phyloP scores from a whole-genome alignment of 2,329 filamentous ascomycete genomes.

The Hypomyces rosellus region DNA sequence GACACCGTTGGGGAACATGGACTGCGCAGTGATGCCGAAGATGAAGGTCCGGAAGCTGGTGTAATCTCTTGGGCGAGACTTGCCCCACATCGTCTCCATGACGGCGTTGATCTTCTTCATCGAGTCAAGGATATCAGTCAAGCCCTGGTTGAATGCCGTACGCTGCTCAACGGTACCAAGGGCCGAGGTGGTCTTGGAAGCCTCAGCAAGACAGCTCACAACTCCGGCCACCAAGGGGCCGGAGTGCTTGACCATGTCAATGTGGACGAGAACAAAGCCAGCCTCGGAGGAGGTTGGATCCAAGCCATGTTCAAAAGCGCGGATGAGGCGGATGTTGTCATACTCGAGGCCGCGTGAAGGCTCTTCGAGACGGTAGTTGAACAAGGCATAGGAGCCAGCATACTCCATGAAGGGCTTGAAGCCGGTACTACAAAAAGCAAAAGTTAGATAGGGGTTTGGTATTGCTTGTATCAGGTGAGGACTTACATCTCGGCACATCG shows the following conservation, averaged over 20 bases:
- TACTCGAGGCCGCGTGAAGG: conserved; percentile 52
- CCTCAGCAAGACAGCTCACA: conserved; percentile 58
- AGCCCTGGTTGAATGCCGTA: conserved; percentile 55
- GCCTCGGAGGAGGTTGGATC: conserved; percentile 85
- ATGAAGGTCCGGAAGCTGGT: conserved; percentile 93
- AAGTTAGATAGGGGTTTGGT: too few species aligned
- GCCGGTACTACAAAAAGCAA: conserved; percentile 41
- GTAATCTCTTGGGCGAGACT: conserved; percentile 78
- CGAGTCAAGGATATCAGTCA: conserved; percentile 54
- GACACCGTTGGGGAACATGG: conserved; percentile 90
- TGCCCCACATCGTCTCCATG: conserved; percentile 90
- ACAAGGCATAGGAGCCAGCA: conserved; percentile 61
- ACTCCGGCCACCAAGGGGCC: conserved; percentile 69
- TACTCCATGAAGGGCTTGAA: conserved; percentile 94
- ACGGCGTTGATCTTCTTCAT: conserved; percentile 62
- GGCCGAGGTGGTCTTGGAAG: conserved; percentile 22
- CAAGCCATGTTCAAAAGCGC: conserved; percentile 85
- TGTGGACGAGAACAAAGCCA: conserved; percentile 90
- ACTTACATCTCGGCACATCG: conserved; percentile 80
- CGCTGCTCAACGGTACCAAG: conserved; percentile 34
- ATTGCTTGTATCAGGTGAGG: not conserved
- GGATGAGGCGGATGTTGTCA: conserved; percentile 71
- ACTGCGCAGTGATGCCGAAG: conserved; percentile 88
- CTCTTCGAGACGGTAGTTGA: conserved; percentile 58
- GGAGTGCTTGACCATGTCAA: conserved; percentile 91